These are phyloP conservation scores for Xylariomycetidae sp. DNA, from an alignment of 2,329 filamentous ascomycete genomes.

Conservation along the genomic window DNA sequence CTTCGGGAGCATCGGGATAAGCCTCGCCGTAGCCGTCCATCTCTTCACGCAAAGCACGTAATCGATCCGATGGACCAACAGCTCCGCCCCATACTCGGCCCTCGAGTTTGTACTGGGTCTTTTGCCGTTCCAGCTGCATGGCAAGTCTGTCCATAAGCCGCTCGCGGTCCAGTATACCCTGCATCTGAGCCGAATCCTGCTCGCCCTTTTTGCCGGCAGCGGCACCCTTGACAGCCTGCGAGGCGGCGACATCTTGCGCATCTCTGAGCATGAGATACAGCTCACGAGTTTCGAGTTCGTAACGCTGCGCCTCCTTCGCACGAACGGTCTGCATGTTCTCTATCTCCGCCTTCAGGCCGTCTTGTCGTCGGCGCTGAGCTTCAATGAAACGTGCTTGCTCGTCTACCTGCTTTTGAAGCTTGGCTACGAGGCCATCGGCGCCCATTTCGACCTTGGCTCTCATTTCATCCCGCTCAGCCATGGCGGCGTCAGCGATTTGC, in stretches of 20 bases:
- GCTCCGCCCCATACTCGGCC: slow-evolving; percentile 82
- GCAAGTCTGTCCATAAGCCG: slow-evolving; percentile 88
- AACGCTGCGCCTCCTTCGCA: slow-evolving; percentile 85
- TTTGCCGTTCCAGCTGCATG: slow-evolving; percentile 91
- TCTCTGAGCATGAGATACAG: slow-evolving; percentile 97
- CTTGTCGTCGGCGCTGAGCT: slow-evolving; percentile 77
- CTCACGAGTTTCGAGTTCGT: slow-evolving; percentile 93
- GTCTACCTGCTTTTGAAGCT: slow-evolving; percentile 88
- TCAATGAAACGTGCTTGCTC: slow-evolving; percentile 90
- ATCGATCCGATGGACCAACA: slow-evolving; percentile 80
- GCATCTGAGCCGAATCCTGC: slow-evolving; percentile 69
- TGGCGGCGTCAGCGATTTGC: slow-evolving; percentile 89
- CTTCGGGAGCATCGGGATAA: slow-evolving; percentile 35
- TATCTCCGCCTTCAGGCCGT: slow-evolving; percentile 82
- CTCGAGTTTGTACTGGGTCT: slow-evolving; percentile 96
- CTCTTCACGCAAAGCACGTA: slow-evolving; percentile 85
- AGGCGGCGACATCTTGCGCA: slow-evolving; percentile 90
- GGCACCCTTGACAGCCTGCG: slow-evolving; percentile 60
- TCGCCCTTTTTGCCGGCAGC: slow-evolving; percentile 47
- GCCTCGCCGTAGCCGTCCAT: slow-evolving; percentile 64
- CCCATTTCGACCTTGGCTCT: slow-evolving; percentile 81
- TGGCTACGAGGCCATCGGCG: slow-evolving; percentile 87
- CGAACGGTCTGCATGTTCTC: slow-evolving; percentile 80
- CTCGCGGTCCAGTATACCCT: slow-evolving; percentile 89
- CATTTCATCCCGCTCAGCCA: slow-evolving; percentile 96